Evolutionary conservation across 345 rosid genomes (phyloP).

Genomic region (Erysimum cheiranthoides): DNA sequence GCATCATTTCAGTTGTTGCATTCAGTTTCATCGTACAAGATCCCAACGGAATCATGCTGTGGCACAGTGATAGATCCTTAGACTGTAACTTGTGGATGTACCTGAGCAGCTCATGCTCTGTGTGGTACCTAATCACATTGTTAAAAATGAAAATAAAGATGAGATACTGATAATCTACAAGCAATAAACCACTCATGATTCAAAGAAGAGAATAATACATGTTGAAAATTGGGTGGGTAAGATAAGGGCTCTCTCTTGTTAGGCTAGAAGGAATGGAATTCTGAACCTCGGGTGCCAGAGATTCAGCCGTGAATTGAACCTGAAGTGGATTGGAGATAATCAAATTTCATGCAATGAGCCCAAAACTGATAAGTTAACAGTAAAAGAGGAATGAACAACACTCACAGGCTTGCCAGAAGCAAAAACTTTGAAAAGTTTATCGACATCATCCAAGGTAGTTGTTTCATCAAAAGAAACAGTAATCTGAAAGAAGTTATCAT

Average conservation of each 20-base stretch:
- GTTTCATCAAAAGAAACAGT: constrained; percentile 97
- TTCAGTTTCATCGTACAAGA: constrained; percentile 99
- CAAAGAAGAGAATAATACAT: constrained; percentile 51
- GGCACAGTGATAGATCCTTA: constrained; percentile 97
- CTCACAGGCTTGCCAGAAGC: constrained; percentile 83
- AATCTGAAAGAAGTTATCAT: constrained; percentile 54
- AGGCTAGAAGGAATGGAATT: constrained; percentile 72
- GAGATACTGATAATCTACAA: constrained; percentile 39
- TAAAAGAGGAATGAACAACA: constrained; percentile 33
- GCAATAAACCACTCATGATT: constrained; percentile 30
- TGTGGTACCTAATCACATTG: constrained; percentile 67
- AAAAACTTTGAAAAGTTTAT: constrained; percentile 78
- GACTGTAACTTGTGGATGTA: constrained; percentile 77
- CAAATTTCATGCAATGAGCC: constrained; percentile 27
- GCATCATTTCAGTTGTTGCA: constrained; percentile 98
- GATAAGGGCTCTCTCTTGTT: constrained; percentile 74
- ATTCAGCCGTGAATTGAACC: constrained; percentile 87
- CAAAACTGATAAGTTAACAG: constrained; percentile 20
- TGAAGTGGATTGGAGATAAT: constrained; percentile 36
- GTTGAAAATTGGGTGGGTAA: constrained; percentile 87
- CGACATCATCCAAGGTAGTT: constrained; percentile 92
- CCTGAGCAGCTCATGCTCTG: constrained; percentile 95
- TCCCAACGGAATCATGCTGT: constrained; percentile 99
- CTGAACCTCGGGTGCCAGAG: constrained; percentile 86
- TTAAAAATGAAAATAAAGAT: constrained; percentile 18